These are phyloP conservation scores for Colletotrichum abscissum DNA, from an alignment of 2,329 filamentous ascomycete species.

Conservation along the genomic window DNA sequence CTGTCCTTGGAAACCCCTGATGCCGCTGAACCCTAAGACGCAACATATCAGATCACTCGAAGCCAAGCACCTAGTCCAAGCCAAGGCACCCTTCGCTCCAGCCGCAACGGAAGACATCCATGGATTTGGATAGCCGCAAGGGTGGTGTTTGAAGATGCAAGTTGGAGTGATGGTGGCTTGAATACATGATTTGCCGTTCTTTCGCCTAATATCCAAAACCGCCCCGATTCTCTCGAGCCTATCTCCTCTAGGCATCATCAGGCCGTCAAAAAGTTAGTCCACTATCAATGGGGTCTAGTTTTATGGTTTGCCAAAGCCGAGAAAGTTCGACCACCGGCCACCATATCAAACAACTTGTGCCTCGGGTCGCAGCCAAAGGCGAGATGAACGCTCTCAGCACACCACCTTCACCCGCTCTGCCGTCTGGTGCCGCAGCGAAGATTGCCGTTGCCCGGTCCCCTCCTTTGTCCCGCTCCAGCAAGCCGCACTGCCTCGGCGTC, in stretches of 20 bases:
- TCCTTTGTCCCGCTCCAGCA: background rate
- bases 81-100: constrained; percentile 5
- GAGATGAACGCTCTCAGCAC: constrained; percentile 15
- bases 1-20: background rate
- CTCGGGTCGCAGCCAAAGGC: background rate
- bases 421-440: background rate
- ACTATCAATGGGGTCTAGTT: background rate
- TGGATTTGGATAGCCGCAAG: background rate
- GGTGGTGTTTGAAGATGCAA: background rate
- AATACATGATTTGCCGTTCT: background rate
- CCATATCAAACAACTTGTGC: constrained; percentile 4
- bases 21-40: background rate
- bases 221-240: background rate
- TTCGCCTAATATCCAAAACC: background rate
- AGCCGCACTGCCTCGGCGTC: background rate
- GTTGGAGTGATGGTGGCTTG: background rate
- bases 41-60: constrained; percentile 4
- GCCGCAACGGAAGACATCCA: background rate
- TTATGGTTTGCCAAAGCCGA: constrained; percentile 3
- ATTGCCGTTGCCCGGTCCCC: background rate
- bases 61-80: background rate
- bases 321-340: constrained; percentile 2
- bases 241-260: background rate
- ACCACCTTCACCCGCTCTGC: background rate
- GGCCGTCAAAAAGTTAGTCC: background rate